Evolutionary conservation across 371 early-diverging fungal species (phyloP), one percentile per base, ranked within the genome.

Genomic region (Mortierella sp.): DNA sequence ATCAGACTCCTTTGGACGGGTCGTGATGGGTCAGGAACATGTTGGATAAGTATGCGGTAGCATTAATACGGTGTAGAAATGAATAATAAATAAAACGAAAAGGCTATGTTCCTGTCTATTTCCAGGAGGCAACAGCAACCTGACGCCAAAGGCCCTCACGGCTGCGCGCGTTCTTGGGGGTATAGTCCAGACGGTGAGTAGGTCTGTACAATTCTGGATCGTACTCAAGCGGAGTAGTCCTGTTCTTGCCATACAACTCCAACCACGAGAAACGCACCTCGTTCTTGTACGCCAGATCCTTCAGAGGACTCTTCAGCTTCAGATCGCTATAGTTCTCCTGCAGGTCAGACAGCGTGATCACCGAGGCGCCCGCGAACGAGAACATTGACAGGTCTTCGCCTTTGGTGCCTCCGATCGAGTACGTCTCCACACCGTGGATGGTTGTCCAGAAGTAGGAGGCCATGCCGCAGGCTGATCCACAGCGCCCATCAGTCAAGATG

Each of bases 401-500:
- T 1, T 58, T 31, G 31, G 40, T 10, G 1, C 81, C 81, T 34
- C 81, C 81, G 37, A 81, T 31, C 16, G 71, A 45, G 19, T 73
- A 69, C 0, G 77, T 41, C 14, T 48, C 39, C 22, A 81, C 71
- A 16, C 73, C 70, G 16, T 74, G 52, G 40, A 37, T 34, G 6
- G 22, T 39, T 10, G 44, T 34, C 22, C 77, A 70, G 41, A 43
- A 47, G 34, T 70, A 39, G 4, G 67, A 8, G 5, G 77, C 48
- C 68, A 77, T 39, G 11, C 71, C 74, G 22, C 81, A 81, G 1
- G 81, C 68, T 19, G 81, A 81, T 34, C 77, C 81, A 34, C 81
- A 81, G 13, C 77, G 77, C 13, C 81, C 81, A 16, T 81, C 81
- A 0, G 74, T 58, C 64, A 81, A 19, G 58, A 81, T 67, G 13